Evolutionary conservation across 768 basidiomycete species (phyloP), one percentile per base, ranked within the genome.

Genomic region (Suillus brevipes): DNA sequence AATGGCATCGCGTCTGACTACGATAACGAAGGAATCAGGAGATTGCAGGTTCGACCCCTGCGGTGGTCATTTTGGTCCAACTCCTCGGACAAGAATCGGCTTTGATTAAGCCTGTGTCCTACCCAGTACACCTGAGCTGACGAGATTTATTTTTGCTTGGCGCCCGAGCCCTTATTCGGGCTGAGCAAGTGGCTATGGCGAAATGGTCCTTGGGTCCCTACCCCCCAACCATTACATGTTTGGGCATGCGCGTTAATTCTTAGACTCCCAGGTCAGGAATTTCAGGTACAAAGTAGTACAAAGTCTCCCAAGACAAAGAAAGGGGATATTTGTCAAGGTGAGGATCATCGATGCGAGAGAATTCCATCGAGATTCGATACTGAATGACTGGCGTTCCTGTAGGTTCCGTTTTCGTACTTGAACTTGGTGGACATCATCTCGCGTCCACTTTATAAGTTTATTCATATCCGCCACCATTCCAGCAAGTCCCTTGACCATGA

Each of bases 1-100:
- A 91, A 90, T 91, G 90, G 90, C 89, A 92, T 90, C 89, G 90
- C 89, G 89, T 91, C 89, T 91, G 89, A 90, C 90, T 90, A 89
- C 89, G 89, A 89, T 40, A 12, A 58, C 23, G 16, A 25, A n/a
- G 34, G 64, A 59, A 91, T 90, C 90, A 91, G 89, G 89, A 91
- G 90, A 90, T 91, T 90, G 89, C 88, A 91, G 89, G 90, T 91
- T 91, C 89, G 89, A 91, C 83, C 86, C 89, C 89, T 92, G 89
- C 87, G 85, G 88, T 88, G 89, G 88, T 90, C 89, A 89, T 71
- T 68, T 62, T 60, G 20, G 20, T 65, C 53, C 31, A 31, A 9
- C 16, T 53, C 16, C 50, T 18, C 16, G 18, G 52, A 53, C 9
- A 1, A 52, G 16, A 28, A 20, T 45, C 9, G 14, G 8, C 20